A percentile compares a stretch with the other conserved stretches of the same genome.
phyloP scores from a whole-genome alignment of 1,139 yeast genomes.

The Chernovozyma aurita region DNA sequence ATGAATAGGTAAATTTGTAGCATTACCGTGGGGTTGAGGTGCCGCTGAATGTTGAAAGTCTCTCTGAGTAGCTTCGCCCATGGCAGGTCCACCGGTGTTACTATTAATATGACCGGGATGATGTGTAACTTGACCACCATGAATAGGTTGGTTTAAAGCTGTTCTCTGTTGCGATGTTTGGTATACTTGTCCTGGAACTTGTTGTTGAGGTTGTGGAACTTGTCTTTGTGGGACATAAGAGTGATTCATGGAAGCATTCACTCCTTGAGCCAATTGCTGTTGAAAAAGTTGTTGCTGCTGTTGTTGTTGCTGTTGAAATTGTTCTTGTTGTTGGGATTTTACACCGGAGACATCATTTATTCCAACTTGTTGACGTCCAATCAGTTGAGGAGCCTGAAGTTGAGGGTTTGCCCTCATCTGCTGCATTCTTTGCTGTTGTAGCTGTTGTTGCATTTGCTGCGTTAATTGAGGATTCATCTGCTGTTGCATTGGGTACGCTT shows the following conservation, averaged over 20 bases:
- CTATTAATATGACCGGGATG: neutral
- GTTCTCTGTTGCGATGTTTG: conserved; percentile 6
- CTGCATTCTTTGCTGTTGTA: conserved; percentile 10
- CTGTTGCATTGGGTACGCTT: conserved; percentile 10
- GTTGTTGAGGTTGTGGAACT: conserved; percentile 5
- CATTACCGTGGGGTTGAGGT: neutral
- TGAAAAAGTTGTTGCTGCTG: conserved; percentile 9
- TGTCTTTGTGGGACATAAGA: conserved; percentile 2
- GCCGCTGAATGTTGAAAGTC: conserved; percentile 1
- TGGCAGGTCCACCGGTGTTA: neutral
- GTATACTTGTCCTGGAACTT: conserved; percentile 5
- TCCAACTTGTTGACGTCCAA: conserved; percentile 3
- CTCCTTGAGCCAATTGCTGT: conserved; percentile 5
- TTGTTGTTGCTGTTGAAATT: conserved; percentile 4
- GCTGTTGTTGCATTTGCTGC: conserved; percentile 11
- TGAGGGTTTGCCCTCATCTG: conserved; percentile 4
- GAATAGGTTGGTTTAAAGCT: neutral
- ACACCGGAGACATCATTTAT: neutral
- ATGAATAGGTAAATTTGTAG: conserved; percentile 6
- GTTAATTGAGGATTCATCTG: conserved; percentile 10
- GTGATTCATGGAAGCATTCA: conserved; percentile 1
- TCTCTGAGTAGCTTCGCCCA: neutral
- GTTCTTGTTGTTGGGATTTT: conserved; percentile 4
- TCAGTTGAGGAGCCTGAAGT: neutral
- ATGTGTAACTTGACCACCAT: neutral